Base-by-base conservation (phyloP, 345 rosid species). In the Citrus hindsii region DNA sequence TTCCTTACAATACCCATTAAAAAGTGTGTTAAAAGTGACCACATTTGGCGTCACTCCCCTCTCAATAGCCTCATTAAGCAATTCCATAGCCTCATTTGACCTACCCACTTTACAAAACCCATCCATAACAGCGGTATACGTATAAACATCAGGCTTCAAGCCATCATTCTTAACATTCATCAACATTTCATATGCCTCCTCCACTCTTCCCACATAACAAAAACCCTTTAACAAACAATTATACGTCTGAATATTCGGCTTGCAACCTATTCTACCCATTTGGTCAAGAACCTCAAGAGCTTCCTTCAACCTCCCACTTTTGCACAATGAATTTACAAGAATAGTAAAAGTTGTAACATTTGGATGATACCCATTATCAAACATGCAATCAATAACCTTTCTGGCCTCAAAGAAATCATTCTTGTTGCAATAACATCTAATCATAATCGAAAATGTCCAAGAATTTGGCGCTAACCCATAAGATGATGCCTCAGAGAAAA, bases 41-140 rank as follows among this genome's bases (percentile, higher is more conserved):
- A 77, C 89, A 81, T 18, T 87, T 22, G 92, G 92, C 10, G 48
- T 67, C 84, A 90, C 76, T 38, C 90, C 89, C 69, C 40, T 73
- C 80, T 76, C 64, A 16, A 86, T 4, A 72, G 93, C 91, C 68
- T 90, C 91, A 59, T 83, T 58, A 21, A 92, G 90, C 80, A 92
- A 73, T 70, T 85, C 93, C 89, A 74, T 76, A 10, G 96, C 92
- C 67, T 92, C 96, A 67, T 83, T 84, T 22, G 96, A 79, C 73
- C 96, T 81, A 35, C 96, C 96, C 73, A 90, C 96, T 73, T 90
- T 90, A 42, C 96, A 90, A 40, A 90, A 90, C 27, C 96, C 96
- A 84, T 88, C 89, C 96, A 89, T 92, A 69, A 89, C 79, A 22
- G 85, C 79, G 9, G 91, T 85, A 73, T 86, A 92, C 16, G 91